phyloP scores from a whole-genome alignment of 2,329 filamentous ascomycete species.

The Diaporthe australafricana region DNA sequence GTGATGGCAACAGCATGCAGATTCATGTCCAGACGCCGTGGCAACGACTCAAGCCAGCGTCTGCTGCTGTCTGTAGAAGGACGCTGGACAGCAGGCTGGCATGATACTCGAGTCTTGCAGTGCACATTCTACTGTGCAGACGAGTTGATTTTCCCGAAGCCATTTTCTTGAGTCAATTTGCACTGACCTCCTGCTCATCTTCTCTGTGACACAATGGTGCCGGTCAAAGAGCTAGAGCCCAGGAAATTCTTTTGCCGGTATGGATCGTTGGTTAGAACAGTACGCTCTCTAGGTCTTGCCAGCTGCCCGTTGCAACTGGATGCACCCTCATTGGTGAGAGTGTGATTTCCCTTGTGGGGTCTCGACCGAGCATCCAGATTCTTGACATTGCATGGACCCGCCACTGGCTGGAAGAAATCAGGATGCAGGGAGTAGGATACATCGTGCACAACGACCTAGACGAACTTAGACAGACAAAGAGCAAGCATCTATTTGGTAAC shows the following conservation, averaged over 20 bases:
- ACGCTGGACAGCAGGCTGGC: too few species aligned
- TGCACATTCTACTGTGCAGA: too few species aligned
- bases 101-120: too few species aligned
- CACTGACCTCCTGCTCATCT: too few species aligned
- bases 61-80: too few species aligned
- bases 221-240: too few species aligned
- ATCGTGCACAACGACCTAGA: neutral
- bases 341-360: neutral
- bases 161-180: too few species aligned
- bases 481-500: too few species aligned
- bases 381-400: neutral
- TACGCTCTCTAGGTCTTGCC: neutral
- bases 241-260: neutral
- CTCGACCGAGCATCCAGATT: neutral
- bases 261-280: neutral
- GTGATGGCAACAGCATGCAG: too few species aligned
- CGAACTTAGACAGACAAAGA: neutral
- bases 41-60: neutral
- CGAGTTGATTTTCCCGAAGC: too few species aligned
- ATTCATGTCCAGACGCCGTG: neutral
- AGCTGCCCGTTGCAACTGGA: neutral
- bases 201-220: too few species aligned
- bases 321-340: neutral
- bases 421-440: too few species aligned
- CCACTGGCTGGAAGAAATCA: neutral